Conservation (phyloP, 2,329 filamentous ascomycete genomes). For the Colletotrichum noveboracense region DNA sequence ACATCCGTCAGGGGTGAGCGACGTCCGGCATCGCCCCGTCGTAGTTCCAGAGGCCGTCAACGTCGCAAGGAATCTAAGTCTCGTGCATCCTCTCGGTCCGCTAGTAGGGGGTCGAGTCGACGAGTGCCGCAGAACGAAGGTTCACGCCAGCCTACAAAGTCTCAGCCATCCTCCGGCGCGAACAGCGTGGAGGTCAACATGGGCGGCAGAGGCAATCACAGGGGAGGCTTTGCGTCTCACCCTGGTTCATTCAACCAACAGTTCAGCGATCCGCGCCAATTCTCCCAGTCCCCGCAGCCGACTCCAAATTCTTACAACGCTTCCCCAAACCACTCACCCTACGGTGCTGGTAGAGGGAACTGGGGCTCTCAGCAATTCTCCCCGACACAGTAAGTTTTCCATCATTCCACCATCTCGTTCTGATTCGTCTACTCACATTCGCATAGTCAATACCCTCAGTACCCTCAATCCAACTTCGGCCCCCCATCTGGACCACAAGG, state of each 20-base stretch:
- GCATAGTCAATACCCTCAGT: slow-evolving; percentile 66
- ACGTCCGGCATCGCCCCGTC: slow-evolving; percentile 9
- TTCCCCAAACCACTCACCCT: slow-evolving; percentile 69
- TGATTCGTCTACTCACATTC: not conserved
- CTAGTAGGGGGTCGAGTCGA: slow-evolving; percentile 18
- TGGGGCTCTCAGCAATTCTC: slow-evolving; percentile 52
- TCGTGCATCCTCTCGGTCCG: slow-evolving; percentile 16
- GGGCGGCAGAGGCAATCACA: slow-evolving; percentile 35
- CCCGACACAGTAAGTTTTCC: slow-evolving; percentile 33
- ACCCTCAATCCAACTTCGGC: slow-evolving; percentile 60
- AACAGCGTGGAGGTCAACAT: slow-evolving; percentile 41
- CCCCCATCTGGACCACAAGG: slow-evolving; percentile 58
- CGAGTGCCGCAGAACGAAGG: slow-evolving; percentile 13
- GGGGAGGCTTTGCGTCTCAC: slow-evolving; percentile 31
- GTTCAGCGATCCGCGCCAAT: slow-evolving; percentile 44
- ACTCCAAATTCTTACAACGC: slow-evolving; percentile 55
- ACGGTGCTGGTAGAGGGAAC: slow-evolving; percentile 57
- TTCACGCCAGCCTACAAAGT: not conserved
- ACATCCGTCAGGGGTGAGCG: not conserved
- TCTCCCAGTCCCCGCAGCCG: slow-evolving; percentile 64
- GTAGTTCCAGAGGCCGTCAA: slow-evolving; percentile 9
- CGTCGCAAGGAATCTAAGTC: not conserved
- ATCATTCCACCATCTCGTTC: not conserved
- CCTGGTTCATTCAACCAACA: slow-evolving; percentile 39
- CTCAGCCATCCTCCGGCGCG: slow-evolving; percentile 32